Conservation (phyloP, 2,329 filamentous ascomycete species). For the Arachnopeziza araneosa region DNA sequence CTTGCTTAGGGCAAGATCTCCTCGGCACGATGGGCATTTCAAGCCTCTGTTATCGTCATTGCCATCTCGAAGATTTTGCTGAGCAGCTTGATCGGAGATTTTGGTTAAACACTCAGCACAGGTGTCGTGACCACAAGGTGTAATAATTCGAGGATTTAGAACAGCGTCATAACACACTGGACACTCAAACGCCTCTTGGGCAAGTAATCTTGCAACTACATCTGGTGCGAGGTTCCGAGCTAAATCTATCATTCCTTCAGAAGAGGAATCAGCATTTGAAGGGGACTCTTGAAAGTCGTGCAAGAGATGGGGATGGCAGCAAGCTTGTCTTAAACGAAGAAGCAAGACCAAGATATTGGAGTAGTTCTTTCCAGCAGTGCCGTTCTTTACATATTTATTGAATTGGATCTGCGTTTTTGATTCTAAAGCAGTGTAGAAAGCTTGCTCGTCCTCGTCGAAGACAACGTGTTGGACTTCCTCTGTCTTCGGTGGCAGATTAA, state of each 20-base stretch:
- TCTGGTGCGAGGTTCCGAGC: conserved; percentile 54
- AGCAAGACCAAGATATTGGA: conserved; percentile 75
- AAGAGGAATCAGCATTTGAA: conserved; percentile 8
- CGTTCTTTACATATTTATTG: conserved; percentile 68
- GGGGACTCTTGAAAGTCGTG: conserved; percentile 50
- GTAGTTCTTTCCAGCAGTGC: conserved; percentile 67
- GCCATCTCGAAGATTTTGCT: conserved; percentile 51
- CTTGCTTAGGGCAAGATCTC: conserved; percentile 57
- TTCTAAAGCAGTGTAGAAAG: conserved; percentile 63
- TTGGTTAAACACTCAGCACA: conserved; percentile 72
- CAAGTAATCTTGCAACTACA: conserved; percentile 61
- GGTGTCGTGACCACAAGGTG: conserved; percentile 77
- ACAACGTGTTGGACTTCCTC: conserved; percentile 56
- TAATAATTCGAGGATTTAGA: conserved; percentile 68
- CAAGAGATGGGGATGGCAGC: conserved; percentile 70
- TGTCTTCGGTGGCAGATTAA: conserved; percentile 60
- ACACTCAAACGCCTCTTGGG: conserved; percentile 45
- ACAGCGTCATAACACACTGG: conserved; percentile 76
- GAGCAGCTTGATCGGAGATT: conserved; percentile 55
- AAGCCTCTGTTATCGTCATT: conserved; percentile 39
- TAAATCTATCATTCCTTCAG: conserved; percentile 45
- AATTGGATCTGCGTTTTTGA: conserved; percentile 61
- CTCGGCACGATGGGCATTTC: conserved; percentile 72
- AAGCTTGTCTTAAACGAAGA: conserved; percentile 73
- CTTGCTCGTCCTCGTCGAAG: conserved; percentile 60